Base-by-base conservation (phyloP, 192 early-diverging fungal species). In the Coemansia sp. region DNA sequence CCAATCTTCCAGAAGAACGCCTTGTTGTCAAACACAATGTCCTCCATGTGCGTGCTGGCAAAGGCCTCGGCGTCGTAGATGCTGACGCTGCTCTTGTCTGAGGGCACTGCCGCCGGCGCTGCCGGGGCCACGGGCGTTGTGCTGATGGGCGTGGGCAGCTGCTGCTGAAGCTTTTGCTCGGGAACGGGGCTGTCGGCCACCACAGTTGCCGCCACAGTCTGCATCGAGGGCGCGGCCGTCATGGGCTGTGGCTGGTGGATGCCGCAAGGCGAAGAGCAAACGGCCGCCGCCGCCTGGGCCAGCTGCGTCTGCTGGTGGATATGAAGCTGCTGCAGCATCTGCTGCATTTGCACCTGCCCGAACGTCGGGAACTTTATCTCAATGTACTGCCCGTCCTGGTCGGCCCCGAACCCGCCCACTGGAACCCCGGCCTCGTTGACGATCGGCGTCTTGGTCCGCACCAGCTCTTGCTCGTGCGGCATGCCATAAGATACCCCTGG, bases 321-420 rank as follows among this genome's bases (percentile, higher is more conserved):
- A 12, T 80, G 78, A 16, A 80, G 69, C 66, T 80, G 78, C 72
- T 80, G 78, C n/a, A 80, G 66, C 78, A 80, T 80, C 52, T 80
- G 78, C 72, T 80, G 78, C 69, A 80, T 58, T 52, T 80, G 78
- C 8, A 60, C 66, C 64, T 75, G 78, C n/a, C 78, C 78, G 41
- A 80, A 75, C n/a, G 78, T 75, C 30, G 78, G 78, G 50, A 80
- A 80, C 73, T 80, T 80, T 44, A 80, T 80, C 69, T 80, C 78
- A 68, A 80, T 80, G 41, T 80, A 80, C 73, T 80, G 78, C 8
- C 78, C 78, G 45, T 72, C 73, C 62, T 75, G 73, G 67, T 80
- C 78, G 1, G 49, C 37, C 13, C 78, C 78, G 59, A 72, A 80
- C 38, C 73, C 73, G 47, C 78, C 78, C 73, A 75, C 69, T 0